phyloP scores from a whole-genome alignment of 345 rosid species.

The Hypericum perforatum region DNA sequence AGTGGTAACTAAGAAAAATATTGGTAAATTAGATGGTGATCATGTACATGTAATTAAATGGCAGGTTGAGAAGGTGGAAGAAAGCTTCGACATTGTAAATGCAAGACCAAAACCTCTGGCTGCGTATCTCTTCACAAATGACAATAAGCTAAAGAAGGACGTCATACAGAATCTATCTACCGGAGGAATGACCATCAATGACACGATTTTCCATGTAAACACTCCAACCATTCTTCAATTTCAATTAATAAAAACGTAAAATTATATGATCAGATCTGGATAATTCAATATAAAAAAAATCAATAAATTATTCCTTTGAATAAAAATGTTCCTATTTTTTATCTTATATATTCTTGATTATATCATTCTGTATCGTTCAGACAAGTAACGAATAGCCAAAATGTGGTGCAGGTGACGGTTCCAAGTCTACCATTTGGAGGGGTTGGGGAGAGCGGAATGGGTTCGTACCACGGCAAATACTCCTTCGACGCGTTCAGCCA shows the following conservation, averaged over 20 bases:
- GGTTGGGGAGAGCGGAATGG: slow-evolving; percentile 87
- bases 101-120: slow-evolving; percentile 48
- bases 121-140: slow-evolving; percentile 63
- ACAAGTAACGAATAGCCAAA: too few relatives aligned
- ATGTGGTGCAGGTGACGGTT: slow-evolving; percentile 38
- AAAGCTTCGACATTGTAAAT: slow-evolving; percentile 28
- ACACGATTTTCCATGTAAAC: slow-evolving; percentile 49
- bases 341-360: too few relatives aligned
- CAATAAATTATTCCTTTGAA: too few relatives aligned
- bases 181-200: slow-evolving; percentile 70
- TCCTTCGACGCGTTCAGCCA: slow-evolving; percentile 87
- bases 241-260: too few relatives aligned
- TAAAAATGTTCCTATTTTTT: too few relatives aligned
- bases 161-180: slow-evolving; percentile 48
- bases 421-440: slow-evolving; percentile 71
- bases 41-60: too few relatives aligned
- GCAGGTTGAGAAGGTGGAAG: slow-evolving; percentile 30
- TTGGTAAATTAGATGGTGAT: too few relatives aligned
- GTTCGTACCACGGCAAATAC: slow-evolving; percentile 75
- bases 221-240: too few relatives aligned
- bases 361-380: too few relatives aligned
- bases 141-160: slow-evolving; percentile 39
- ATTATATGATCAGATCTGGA: too few relatives aligned
- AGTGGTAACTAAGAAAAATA: too few relatives aligned
- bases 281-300: too few relatives aligned